phyloP scores from a whole-genome alignment of 2,329 filamentous ascomycete genomes.

The Trichophyton mentagrophytes region DNA sequence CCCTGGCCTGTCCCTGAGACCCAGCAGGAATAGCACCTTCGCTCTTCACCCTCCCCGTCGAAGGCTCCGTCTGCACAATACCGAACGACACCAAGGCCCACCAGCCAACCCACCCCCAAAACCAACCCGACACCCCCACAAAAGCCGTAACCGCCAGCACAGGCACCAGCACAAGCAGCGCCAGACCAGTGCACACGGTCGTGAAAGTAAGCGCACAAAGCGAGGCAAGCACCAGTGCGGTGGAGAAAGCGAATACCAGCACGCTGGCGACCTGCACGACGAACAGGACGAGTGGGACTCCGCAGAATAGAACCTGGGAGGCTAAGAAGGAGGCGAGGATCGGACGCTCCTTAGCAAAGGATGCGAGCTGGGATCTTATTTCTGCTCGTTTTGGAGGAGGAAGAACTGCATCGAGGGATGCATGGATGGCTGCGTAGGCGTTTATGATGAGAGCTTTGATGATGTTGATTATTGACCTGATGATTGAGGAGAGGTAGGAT shows the following conservation, averaged over 20 bases:
- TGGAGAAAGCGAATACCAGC: constrained; percentile 48
- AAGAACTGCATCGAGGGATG: constrained; percentile 39
- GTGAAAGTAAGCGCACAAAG: constrained; percentile 47
- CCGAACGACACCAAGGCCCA: constrained; percentile 15
- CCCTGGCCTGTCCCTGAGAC: not conserved
- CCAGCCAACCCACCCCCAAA: constrained; percentile 51
- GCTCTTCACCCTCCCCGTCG: not conserved
- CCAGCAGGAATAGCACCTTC: not conserved
- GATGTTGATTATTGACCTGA: constrained; percentile 1
- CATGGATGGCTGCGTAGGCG: constrained; percentile 9
- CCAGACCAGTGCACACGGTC: constrained; percentile 54
- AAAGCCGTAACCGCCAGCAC: constrained; percentile 53
- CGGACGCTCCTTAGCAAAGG: constrained; percentile 52
- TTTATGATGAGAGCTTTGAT: constrained; percentile 1
- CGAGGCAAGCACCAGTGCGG: constrained; percentile 43
- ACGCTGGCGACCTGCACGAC: constrained; percentile 51
- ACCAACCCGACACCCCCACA: constrained; percentile 50
- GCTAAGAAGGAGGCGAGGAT: constrained; percentile 57
- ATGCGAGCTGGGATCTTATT: constrained; percentile 40
- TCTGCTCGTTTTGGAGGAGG: constrained; percentile 49
- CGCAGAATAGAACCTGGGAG: constrained; percentile 51
- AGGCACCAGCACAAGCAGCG: constrained; percentile 55
- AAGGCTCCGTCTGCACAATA: not conserved
- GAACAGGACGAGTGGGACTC: constrained; percentile 58
- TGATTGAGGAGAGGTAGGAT: not conserved